Conservation (phyloP, 2,329 filamentous ascomycete species). For the Xylaria sp. region DNA sequence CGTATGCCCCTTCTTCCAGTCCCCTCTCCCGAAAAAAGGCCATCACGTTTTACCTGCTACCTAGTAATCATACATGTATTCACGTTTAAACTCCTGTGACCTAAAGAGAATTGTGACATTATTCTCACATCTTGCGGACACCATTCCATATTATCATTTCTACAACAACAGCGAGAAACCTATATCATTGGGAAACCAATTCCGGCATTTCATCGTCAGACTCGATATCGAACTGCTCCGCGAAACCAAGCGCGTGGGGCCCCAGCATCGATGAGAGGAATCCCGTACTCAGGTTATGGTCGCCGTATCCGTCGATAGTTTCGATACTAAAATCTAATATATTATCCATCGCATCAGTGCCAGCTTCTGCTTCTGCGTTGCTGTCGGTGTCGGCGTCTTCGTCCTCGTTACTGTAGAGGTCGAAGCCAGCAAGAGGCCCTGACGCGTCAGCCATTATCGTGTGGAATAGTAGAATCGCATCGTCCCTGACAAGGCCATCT, state of each 20-base stretch:
- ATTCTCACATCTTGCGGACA: background rate
- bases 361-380: too few species aligned
- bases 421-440: background rate
- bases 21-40: too few species aligned
- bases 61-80: background rate
- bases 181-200: background rate
- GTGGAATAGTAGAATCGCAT: background rate
- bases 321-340: slow-evolving; percentile 1
- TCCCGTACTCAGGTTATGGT: background rate
- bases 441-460: background rate
- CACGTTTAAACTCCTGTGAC: background rate
- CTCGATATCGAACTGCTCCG: background rate
- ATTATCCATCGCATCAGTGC: background rate
- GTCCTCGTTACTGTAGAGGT: background rate
- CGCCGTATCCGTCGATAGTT: background rate
- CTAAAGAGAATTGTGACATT: background rate
- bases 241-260: too few species aligned
- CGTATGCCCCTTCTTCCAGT: too few species aligned
- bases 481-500: background rate
- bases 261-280: background rate
- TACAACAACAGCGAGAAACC: background rate
- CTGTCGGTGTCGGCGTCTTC: background rate
- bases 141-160: background rate
- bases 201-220: slow-evolving; percentile 13
- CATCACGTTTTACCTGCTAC: background rate